A percentile compares a stretch with the other conserved stretches of the same genome.
phyloP scores from a whole-genome alignment of 768 basidiomycete species.

The Sutorius australiensis region DNA sequence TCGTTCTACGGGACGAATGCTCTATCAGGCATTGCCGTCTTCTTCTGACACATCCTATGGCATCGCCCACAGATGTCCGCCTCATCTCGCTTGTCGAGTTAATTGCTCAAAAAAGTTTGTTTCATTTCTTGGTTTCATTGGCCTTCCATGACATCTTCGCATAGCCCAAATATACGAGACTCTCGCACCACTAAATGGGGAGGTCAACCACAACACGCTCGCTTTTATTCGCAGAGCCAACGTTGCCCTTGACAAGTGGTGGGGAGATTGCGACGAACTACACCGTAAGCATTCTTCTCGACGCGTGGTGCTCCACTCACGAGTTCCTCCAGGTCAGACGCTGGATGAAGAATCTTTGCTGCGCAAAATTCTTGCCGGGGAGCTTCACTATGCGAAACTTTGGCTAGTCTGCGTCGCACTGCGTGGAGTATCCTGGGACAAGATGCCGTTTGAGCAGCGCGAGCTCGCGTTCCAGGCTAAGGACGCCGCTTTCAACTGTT shows the following conservation, averaged over 20 bases:
- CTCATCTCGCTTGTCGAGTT: slow-evolving; percentile 86
- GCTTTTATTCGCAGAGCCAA: slow-evolving; percentile 86
- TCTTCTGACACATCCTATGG: slow-evolving; percentile 81
- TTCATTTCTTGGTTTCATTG: not conserved
- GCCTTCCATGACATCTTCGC: slow-evolving; percentile 2
- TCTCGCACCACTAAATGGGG: slow-evolving; percentile 78
- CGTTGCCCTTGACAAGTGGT: slow-evolving; percentile 87
- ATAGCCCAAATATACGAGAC: slow-evolving; percentile 93
- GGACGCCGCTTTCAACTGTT: slow-evolving; percentile 82
- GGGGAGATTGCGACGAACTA: slow-evolving; percentile 80
- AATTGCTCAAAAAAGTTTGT: slow-evolving; percentile 84
- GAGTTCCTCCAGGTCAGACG: slow-evolving; percentile 48
- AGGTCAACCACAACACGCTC: slow-evolving; percentile 80
- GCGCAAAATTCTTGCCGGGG: slow-evolving; percentile 82
- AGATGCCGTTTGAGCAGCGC: slow-evolving; percentile 92
- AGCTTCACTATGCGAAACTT: slow-evolving; percentile 89
- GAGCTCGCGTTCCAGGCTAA: slow-evolving; percentile 95
- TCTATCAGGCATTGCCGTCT: slow-evolving; percentile 83
- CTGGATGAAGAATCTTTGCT: slow-evolving; percentile 85
- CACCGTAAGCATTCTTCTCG: slow-evolving; percentile 49
- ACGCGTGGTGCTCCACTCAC: slow-evolving; percentile 6
- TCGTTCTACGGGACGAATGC: slow-evolving; percentile 84
- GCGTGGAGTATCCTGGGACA: slow-evolving; percentile 91
- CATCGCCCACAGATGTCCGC: slow-evolving; percentile 84
- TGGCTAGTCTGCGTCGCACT: slow-evolving; percentile 94